These are phyloP conservation scores for Mentha longifolia DNA, from an alignment of 257 asterid species.

Conservation along the genomic window DNA sequence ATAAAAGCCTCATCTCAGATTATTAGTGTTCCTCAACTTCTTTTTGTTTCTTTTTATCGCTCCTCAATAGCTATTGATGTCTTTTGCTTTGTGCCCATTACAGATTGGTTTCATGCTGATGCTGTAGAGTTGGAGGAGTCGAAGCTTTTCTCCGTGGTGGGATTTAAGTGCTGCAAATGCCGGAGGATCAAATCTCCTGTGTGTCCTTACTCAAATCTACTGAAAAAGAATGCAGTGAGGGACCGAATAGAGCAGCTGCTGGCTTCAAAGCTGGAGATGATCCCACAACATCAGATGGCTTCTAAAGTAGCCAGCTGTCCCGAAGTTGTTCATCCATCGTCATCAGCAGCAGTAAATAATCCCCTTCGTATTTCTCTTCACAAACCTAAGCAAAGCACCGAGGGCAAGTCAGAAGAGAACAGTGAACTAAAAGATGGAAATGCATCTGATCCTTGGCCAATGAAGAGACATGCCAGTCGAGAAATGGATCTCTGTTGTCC, in stretches of 20 bases:
- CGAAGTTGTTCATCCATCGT: conserved; percentile 26
- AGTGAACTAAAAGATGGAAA: conserved; percentile 38
- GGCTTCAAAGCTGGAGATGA: conserved; percentile 40
- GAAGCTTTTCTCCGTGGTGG: conserved; percentile 48
- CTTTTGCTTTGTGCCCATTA: conserved; percentile 34
- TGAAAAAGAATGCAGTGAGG: conserved; percentile 43
- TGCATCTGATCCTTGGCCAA: conserved; percentile 45
- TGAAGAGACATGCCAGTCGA: conserved; percentile 49
- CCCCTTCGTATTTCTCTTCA: conserved; percentile 42
- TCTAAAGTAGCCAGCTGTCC: conserved; percentile 28
- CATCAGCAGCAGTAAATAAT: conserved; percentile 31
- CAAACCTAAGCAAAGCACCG: conserved; percentile 40
- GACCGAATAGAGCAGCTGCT: conserved; percentile 40
- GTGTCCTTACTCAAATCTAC: conserved; percentile 61
- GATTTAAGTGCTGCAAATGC: conserved; percentile 86
- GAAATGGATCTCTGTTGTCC: conserved; percentile 38
- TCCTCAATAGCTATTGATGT: conserved; percentile 24
- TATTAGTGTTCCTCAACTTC: conserved; percentile 4
- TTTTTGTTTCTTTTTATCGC: neutral
- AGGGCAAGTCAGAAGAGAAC: conserved; percentile 34
- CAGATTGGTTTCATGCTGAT: conserved; percentile 94
- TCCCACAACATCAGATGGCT: conserved; percentile 27
- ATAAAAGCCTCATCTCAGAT: conserved; percentile 29
- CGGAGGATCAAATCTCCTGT: conserved; percentile 71
- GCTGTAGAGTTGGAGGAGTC: conserved; percentile 73